A percentile compares a stretch with the other conserved stretches of the same genome.
Evolutionary conservation across 1,139 yeast species (phyloP).

Genomic region (Nakaseomyces sp.): DNA sequence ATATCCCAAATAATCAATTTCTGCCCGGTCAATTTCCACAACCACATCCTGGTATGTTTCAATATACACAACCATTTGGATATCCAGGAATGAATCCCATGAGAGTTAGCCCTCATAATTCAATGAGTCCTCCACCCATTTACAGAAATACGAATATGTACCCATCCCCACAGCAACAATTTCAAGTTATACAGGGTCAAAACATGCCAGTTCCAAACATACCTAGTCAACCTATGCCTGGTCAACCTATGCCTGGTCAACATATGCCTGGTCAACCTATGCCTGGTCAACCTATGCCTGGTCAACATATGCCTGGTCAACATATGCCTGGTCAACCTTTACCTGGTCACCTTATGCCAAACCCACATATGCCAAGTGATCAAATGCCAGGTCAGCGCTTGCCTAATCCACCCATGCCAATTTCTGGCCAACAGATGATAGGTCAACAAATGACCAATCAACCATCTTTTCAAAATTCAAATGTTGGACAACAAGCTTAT

Average conservation of each 20-base stretch:
- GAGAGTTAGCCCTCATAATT: background rate
- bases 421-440: slow-evolving; percentile 6
- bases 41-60: slow-evolving; percentile 5
- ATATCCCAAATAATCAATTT: background rate
- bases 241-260: slow-evolving; percentile 9
- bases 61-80: background rate
- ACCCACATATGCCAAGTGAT: slow-evolving; percentile 10
- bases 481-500: slow-evolving; percentile 21
- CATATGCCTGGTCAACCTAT: slow-evolving; percentile 9
- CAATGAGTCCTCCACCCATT: slow-evolving; percentile 2
- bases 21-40: slow-evolving; percentile 9
- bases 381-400: slow-evolving; percentile 8
- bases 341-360: slow-evolving; percentile 8
- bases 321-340: slow-evolving; percentile 10
- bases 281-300: slow-evolving; percentile 8
- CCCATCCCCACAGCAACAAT: slow-evolving; percentile 18
- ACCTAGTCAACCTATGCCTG: no score
- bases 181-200: slow-evolving; percentile 2
- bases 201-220: slow-evolving; percentile 10
- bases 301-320: slow-evolving; percentile 8
- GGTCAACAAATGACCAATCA: slow-evolving; percentile 2
- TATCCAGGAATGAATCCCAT: background rate
- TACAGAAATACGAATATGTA: slow-evolving; percentile 11
- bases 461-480: slow-evolving; percentile 5
- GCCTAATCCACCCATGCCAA: slow-evolving; percentile 9